These are phyloP conservation scores for Gossypium laxum DNA, from an alignment of 441 rosid species.

Conservation along the genomic window DNA sequence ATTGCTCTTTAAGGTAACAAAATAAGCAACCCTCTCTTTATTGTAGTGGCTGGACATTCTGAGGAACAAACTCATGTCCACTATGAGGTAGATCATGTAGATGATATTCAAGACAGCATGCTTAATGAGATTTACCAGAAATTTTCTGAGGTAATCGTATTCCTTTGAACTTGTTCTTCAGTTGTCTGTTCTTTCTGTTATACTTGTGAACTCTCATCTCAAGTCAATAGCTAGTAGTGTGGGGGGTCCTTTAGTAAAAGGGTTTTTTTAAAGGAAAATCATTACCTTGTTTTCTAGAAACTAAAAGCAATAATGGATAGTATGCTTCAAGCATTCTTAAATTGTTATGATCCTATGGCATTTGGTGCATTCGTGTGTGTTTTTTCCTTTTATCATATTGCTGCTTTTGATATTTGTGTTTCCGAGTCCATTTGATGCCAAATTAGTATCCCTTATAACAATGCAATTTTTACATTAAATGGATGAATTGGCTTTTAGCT, in stretches of 20 bases:
- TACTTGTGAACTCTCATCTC: not conserved
- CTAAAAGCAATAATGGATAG: not conserved
- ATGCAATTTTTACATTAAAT: not conserved
- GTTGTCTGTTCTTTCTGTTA: not conserved
- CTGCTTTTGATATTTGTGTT: not conserved
- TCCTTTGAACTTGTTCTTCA: not conserved
- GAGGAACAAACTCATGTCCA: slow-evolving; percentile 22
- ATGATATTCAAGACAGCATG: slow-evolving; percentile 29
- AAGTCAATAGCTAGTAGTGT: not conserved
- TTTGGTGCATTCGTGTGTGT: not conserved
- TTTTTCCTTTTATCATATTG: not conserved
- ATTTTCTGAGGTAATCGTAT: slow-evolving; percentile 29
- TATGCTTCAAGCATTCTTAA: not conserved
- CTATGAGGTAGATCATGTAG: slow-evolving; percentile 29
- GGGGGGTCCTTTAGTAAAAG: not conserved
- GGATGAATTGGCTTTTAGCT: not conserved
- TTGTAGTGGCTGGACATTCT: slow-evolving; percentile 25
- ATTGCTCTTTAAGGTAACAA: not conserved
- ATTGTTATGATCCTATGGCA: not conserved
- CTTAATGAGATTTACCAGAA: slow-evolving; percentile 33
- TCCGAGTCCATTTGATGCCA: not conserved
- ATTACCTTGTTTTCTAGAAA: not conserved
- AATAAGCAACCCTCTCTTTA: not conserved
- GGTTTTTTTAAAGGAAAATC: not conserved
- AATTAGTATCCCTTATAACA: not conserved